Evolutionary conservation across 495 filamentous ascomycete species (phyloP).

Genomic region (Xylaria venustula): DNA sequence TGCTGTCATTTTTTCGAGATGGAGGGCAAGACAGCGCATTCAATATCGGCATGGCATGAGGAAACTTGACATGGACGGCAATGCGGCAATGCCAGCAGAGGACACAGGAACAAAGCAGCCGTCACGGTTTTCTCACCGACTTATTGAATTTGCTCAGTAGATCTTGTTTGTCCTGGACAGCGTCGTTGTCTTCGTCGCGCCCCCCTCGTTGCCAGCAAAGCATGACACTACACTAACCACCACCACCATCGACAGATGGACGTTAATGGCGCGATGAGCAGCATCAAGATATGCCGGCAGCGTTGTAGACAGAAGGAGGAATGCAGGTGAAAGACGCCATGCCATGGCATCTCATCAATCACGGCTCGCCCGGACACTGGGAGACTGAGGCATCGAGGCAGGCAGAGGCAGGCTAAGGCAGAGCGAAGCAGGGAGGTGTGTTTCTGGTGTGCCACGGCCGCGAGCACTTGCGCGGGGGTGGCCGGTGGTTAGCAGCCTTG

Average conservation of each 20-base stretch:
- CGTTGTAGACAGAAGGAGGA: background rate
- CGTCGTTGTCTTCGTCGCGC: background rate
- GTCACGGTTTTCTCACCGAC: conserved; percentile 8
- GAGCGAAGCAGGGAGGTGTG: background rate
- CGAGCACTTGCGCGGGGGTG: background rate
- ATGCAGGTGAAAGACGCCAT: conserved; percentile 10
- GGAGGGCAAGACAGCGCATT: conserved; percentile 14
- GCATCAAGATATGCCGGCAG: background rate
- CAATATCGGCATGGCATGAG: background rate
- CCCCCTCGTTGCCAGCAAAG: conserved; percentile 13
- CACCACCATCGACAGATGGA: conserved; percentile 1
- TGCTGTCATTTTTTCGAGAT: conserved; percentile 2
- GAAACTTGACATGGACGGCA: conserved; percentile 4
- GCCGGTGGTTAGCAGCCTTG: background rate
- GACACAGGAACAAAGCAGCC: background rate
- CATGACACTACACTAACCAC: conserved; percentile 11
- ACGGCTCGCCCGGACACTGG: background rate
- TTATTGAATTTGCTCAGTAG: background rate
- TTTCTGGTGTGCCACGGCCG: conserved; percentile 10
- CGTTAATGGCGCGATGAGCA: background rate
- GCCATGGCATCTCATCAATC: background rate
- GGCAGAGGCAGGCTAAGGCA: too few species aligned
- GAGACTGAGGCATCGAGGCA: background rate
- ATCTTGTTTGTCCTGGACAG: background rate
- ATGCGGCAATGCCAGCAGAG: background rate